Percentiles rank a stretch among this genome's conserved stretches.
Evolutionary conservation across 2,329 filamentous ascomycete species (phyloP).

Genomic region (Fusarium oligoseptatum): DNA sequence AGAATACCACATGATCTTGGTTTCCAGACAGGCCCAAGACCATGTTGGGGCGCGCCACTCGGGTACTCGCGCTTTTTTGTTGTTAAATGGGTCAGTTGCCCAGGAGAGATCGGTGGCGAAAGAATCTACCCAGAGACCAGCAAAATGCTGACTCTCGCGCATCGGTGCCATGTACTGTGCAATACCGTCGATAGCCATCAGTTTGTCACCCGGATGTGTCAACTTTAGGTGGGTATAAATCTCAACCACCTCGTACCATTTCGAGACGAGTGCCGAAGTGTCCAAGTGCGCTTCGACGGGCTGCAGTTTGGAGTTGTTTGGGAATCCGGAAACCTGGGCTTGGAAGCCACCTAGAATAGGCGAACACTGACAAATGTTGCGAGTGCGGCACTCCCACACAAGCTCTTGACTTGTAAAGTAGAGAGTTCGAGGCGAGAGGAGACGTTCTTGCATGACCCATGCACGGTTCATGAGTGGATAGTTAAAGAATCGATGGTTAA

Average conservation of each 20-base stretch:
- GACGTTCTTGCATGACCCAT: constrained; percentile 7
- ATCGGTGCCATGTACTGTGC: constrained; percentile 9
- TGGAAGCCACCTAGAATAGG: not conserved
- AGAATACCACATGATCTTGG: not conserved
- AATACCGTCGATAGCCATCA: constrained; percentile 1
- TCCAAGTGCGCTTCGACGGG: not conserved
- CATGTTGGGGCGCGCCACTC: constrained; percentile 9
- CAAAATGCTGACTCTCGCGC: not conserved
- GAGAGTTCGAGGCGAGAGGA: not conserved
- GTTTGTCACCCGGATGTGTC: not conserved
- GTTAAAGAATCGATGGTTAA: constrained; percentile 7
- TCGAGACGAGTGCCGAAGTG: not conserved
- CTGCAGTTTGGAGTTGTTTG: constrained; percentile 1
- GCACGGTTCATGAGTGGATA: constrained; percentile 9
- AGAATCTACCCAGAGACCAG: not conserved
- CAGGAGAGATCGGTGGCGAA: not conserved
- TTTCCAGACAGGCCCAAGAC: constrained; percentile 3
- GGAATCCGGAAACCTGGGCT: not conserved
- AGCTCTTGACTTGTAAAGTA: constrained; percentile 3
- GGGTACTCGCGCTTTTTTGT: not conserved
- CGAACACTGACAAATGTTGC: constrained; percentile 6
- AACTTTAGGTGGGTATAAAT: not conserved
- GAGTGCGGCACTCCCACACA: not conserved
- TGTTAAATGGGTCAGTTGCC: not conserved
- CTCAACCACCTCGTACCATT: constrained; percentile 9